A percentile compares a stretch with the other conserved stretches of the same genome.
Evolutionary conservation across 305 asterid genomes (phyloP).

Genomic region (Rubia balearica): DNA sequence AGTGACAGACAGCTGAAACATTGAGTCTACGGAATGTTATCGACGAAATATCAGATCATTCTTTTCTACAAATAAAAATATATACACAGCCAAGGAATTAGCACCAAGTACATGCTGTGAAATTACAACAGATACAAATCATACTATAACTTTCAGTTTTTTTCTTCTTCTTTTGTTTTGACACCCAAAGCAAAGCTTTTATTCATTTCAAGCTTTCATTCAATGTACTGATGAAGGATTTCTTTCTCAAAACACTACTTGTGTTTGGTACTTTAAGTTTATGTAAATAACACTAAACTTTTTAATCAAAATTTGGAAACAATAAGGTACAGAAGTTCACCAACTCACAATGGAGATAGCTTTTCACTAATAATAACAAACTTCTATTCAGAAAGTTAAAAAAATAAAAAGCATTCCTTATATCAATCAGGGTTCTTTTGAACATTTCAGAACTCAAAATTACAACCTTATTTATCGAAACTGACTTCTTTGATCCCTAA

Average conservation of each 20-base stretch:
- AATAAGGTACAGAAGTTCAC: neutral
- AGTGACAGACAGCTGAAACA: slow-evolving; percentile 9
- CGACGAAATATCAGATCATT: neutral
- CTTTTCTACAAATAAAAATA: neutral
- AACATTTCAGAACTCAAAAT: neutral
- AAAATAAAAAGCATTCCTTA: too few relatives aligned
- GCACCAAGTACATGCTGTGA: neutral
- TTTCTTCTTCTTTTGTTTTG: too few relatives aligned
- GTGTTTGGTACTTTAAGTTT: too few relatives aligned
- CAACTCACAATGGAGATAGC: neutral
- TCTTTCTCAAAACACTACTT: too few relatives aligned
- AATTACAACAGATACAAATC: neutral
- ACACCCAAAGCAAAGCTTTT: too few relatives aligned
- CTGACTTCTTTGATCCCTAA: neutral
- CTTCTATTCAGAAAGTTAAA: too few relatives aligned
- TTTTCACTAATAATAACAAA: neutral
- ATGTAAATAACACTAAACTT: neutral
- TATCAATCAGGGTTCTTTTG: neutral
- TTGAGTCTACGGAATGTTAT: slow-evolving; percentile 5
- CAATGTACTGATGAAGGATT: neutral
- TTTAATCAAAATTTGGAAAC: neutral
- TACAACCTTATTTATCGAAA: neutral
- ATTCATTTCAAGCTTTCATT: too few relatives aligned
- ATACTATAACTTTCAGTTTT: neutral
- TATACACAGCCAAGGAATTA: neutral